phyloP scores from a whole-genome alignment of 192 early-diverging fungal genomes.

The Helicostylum pulchrum region DNA sequence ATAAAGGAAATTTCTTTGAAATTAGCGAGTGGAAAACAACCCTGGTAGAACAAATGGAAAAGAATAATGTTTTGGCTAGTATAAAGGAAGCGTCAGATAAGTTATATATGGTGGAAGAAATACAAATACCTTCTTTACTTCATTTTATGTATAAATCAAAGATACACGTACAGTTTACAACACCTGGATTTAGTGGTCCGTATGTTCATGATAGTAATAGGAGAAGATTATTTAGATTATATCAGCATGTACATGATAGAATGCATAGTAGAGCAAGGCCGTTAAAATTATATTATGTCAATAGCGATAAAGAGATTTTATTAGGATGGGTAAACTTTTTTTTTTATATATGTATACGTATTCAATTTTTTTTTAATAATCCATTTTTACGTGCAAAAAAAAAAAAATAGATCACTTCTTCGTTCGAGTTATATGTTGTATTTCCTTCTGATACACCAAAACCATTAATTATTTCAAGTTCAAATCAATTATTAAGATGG shows the following conservation, averaged over 20 bases:
- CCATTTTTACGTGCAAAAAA: not conserved
- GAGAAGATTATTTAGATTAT: constrained; percentile 55
- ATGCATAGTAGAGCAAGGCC: constrained; percentile 53
- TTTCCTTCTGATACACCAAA: constrained; percentile 62
- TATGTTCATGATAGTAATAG: constrained; percentile 54
- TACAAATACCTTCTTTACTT: constrained; percentile 60
- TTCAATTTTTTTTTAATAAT: not conserved
- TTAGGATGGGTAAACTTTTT: constrained; percentile 58
- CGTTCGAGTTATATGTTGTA: constrained; percentile 72
- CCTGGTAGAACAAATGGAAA: constrained; percentile 56
- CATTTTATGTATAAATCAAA: constrained; percentile 75
- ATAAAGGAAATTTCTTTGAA: constrained; percentile 82
- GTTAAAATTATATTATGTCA: constrained; percentile 52
- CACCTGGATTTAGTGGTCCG: constrained; percentile 53
- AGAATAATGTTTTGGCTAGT: constrained; percentile 31
- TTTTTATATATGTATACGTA: not conserved
- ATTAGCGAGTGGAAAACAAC: constrained; percentile 64
- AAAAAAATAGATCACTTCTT: constrained; percentile 55
- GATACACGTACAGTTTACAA: constrained; percentile 61
- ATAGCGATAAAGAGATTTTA: constrained; percentile 50
- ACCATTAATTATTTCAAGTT: constrained; percentile 56
- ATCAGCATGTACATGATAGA: constrained; percentile 55
- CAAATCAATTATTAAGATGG: constrained; percentile 73
- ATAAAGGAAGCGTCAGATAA: constrained; percentile 46
- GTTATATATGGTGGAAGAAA: constrained; percentile 52